Conservation (phyloP, 116 monocot genomes). For the Cymodocea nodosa region DNA sequence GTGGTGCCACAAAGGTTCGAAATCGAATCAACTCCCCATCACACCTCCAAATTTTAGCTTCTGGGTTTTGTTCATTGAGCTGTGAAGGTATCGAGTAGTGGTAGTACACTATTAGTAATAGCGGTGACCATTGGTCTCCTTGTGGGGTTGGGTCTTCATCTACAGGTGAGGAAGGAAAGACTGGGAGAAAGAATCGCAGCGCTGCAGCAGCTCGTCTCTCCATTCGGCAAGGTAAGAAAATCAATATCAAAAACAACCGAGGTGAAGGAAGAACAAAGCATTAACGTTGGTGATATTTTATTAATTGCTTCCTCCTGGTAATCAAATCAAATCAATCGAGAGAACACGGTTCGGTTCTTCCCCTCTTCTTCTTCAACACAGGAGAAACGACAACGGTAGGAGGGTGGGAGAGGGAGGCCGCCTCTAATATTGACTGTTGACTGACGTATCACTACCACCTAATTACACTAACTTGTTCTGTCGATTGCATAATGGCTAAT, state of each 20-base stretch:
- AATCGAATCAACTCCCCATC: neutral
- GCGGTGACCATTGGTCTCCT: neutral
- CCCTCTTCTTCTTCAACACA: neutral
- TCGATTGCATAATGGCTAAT: too few species aligned
- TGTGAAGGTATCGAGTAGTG: neutral
- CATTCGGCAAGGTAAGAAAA: conserved; percentile 46
- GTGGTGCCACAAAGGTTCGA: conserved; percentile 1
- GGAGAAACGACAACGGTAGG: neutral
- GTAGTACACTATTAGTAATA: too few species aligned
- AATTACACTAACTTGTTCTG: too few species aligned
- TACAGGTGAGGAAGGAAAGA: conserved; percentile 49
- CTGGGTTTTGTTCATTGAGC: neutral
- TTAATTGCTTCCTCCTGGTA: too few species aligned
- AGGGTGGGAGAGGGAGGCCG: too few species aligned
- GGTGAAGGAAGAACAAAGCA: too few species aligned
- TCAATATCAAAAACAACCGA: neutral
- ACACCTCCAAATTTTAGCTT: neutral
- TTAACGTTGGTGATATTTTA: too few species aligned
- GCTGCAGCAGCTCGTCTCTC: conserved; percentile 59
- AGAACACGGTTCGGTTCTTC: neutral
- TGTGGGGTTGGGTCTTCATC: neutral
- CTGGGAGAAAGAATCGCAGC: conserved; percentile 34
- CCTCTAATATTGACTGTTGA: too few species aligned
- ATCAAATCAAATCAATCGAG: too few species aligned
- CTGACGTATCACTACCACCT: too few species aligned